Evolutionary conservation across 2,329 filamentous ascomycete species (phyloP).

Genomic region (Pseudogymnoascus verrucosus): DNA sequence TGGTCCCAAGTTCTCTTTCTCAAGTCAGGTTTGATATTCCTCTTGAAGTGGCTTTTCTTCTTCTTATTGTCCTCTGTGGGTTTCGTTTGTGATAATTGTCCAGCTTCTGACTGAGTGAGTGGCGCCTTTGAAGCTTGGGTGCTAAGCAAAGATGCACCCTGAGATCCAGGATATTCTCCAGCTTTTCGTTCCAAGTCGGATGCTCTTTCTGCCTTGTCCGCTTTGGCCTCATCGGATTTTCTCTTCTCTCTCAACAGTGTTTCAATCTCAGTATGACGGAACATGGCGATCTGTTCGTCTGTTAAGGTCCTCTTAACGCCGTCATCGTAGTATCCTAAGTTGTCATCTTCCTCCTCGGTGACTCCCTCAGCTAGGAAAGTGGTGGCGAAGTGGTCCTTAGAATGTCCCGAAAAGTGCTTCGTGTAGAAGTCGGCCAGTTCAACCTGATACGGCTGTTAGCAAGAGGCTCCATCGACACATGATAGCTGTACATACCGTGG

Average conservation of each 20-base stretch:
- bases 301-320: constrained; percentile 84
- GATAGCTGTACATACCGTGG: not conserved
- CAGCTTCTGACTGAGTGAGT: not conserved
- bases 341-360: constrained; percentile 50
- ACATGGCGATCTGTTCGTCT: constrained; percentile 83
- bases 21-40: constrained; percentile 48
- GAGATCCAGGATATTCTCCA: not conserved
- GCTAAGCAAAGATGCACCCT: not conserved
- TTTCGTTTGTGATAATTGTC: not conserved
- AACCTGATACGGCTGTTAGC: constrained; percentile 34
- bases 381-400: constrained; percentile 38
- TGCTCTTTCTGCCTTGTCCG: not conserved
- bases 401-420: constrained; percentile 47
- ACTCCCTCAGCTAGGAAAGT: constrained; percentile 37
- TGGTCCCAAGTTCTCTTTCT: constrained; percentile 61
- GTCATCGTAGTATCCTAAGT: constrained; percentile 76
- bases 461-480: not conserved
- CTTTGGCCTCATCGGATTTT: constrained; percentile 20
- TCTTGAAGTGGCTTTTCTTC: constrained; percentile 32
- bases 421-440: constrained; percentile 52
- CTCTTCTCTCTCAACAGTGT: constrained; percentile 50
- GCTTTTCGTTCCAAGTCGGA: not conserved
- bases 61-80: not conserved
- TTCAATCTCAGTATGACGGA: constrained; percentile 81
- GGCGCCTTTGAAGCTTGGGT: not conserved